Percentiles rank a stretch among this genome's conserved stretches.
Evolutionary conservation across 192 early-diverging fungal genomes (phyloP).

Genomic region (Umbelopsis sp.): DNA sequence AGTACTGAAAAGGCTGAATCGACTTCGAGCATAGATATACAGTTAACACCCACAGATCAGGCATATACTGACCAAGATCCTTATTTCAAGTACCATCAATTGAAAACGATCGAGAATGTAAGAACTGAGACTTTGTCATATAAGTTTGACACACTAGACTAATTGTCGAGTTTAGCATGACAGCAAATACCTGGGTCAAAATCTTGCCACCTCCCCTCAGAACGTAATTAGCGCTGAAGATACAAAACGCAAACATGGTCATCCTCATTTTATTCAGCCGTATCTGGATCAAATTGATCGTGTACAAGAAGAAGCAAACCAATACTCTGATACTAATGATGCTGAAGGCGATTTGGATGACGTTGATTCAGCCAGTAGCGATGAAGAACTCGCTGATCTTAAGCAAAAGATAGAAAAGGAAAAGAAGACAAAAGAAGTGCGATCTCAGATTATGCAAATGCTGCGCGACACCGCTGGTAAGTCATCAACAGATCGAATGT

Average conservation of each 20-base stretch:
- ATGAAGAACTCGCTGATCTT: conserved; percentile 5
- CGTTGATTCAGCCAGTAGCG: neutral
- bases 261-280: conserved; percentile 9
- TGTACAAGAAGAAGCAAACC: neutral
- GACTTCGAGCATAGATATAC: neutral
- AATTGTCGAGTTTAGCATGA: conserved; percentile 19
- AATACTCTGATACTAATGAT: neutral
- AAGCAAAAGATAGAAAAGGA: conserved; percentile 13
- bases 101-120: conserved; percentile 35
- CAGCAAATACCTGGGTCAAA: conserved; percentile 25
- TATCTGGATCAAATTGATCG: neutral
- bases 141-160: neutral
- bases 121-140: neutral
- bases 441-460: conserved; percentile 8
- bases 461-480: neutral
- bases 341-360: neutral
- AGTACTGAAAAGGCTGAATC: neutral
- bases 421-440: conserved; percentile 16
- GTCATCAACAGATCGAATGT: neutral
- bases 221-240: neutral
- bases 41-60: neutral
- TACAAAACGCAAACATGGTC: neutral
- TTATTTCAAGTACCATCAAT: conserved; percentile 39
- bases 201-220: conserved; percentile 17
- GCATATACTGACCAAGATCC: conserved; percentile 22